Base-by-base conservation (phyloP, 202 grass and related monocot genomes). In the Zoysia matrella region DNA sequence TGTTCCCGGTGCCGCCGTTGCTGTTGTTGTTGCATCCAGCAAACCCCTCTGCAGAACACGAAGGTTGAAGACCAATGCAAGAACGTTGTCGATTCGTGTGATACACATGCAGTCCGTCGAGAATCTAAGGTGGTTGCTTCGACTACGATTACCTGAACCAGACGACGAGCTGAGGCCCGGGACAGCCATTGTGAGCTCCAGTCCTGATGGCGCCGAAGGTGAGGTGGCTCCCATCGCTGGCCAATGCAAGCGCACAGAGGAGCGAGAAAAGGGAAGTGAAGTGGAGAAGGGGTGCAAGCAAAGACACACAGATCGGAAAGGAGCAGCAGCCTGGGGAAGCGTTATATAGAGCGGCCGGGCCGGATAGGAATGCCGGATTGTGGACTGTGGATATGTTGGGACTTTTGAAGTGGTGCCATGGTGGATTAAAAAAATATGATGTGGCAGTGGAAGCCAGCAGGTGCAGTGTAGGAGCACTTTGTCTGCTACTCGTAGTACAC, bases 121-220 rank as follows among this genome's bases (percentile, higher is more conserved):
- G 22, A 22, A 22, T 22, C 22, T 22, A 22, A 56, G 62, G 40
- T 16, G 48, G 40, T 72, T 13, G 39, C 47, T 36, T 22, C 22
- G 22, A 22, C 22, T 22, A 11, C 52, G 42, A 41, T 48, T 62
- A 91, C 89, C 89, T 60, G 94, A 92, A 66, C 87, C 89, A 76
- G 94, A 94, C 52, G 92, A 93, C 68, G 92, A 93, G 89, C 67
- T 90, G 58, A 93, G 85, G 36, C 92, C 92, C 48, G 92, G 91
- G 45, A 98, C 89, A 57, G 92, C 96, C 51, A 98, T 98, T 92
- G 96, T 98, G 87, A 98, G 92, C 69, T 98, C 96, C 68, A 98
- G 87, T 65, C 89, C 90, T 42, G 92, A 58, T 58, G 55, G 22
- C 22, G 22, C 55, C 5, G 55, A 87, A 77, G 89, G 82, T 30